These are phyloP conservation scores for Coniochaeta prunicola DNA, from an alignment of 2,329 filamentous ascomycete species.

Conservation along the genomic window DNA sequence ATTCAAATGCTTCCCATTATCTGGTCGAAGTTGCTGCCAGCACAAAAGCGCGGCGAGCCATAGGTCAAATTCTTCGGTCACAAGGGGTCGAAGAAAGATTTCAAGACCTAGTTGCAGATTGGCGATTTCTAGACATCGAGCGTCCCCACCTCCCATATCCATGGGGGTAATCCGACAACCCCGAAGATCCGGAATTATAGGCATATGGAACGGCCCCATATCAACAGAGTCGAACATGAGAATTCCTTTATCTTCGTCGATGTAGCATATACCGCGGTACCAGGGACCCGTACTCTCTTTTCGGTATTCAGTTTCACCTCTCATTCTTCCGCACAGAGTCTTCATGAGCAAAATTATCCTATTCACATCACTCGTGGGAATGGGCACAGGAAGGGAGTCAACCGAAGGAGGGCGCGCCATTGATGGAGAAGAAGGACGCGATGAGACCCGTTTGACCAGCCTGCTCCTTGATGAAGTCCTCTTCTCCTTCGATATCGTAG, in stretches of 20 bases:
- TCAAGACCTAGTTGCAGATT: slow-evolving; percentile 49
- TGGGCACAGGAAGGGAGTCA: slow-evolving; percentile 51
- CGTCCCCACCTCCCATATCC: slow-evolving; percentile 34
- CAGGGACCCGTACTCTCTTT: slow-evolving; percentile 54
- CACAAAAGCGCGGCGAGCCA: slow-evolving; percentile 77
- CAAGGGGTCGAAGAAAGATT: slow-evolving; percentile 57
- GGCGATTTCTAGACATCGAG: slow-evolving; percentile 46
- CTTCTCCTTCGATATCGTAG: slow-evolving; percentile 35
- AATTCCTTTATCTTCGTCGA: slow-evolving; percentile 68
- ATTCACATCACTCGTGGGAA: slow-evolving; percentile 61
- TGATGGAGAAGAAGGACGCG: slow-evolving; percentile 52
- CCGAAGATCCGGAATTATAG: slow-evolving; percentile 65
- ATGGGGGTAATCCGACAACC: slow-evolving; percentile 62
- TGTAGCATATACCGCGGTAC: slow-evolving; percentile 66
- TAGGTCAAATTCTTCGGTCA: slow-evolving; percentile 61
- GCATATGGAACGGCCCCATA: slow-evolving; percentile 55
- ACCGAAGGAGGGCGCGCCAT: slow-evolving; percentile 47
- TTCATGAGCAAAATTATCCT: slow-evolving; percentile 72
- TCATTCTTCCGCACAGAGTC: slow-evolving; percentile 70
- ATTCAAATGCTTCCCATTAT: slow-evolving; percentile 43
- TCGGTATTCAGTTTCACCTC: slow-evolving; percentile 68
- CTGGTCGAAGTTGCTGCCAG: slow-evolving; percentile 69
- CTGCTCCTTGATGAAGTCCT: slow-evolving; percentile 35
- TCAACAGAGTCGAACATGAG: slow-evolving; percentile 69
- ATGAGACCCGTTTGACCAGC: slow-evolving; percentile 46